A percentile compares a stretch with the other conserved stretches of the same genome.
phyloP scores from a whole-genome alignment of 805 yeast species.

The Wickerhamomyces queroliae region DNA sequence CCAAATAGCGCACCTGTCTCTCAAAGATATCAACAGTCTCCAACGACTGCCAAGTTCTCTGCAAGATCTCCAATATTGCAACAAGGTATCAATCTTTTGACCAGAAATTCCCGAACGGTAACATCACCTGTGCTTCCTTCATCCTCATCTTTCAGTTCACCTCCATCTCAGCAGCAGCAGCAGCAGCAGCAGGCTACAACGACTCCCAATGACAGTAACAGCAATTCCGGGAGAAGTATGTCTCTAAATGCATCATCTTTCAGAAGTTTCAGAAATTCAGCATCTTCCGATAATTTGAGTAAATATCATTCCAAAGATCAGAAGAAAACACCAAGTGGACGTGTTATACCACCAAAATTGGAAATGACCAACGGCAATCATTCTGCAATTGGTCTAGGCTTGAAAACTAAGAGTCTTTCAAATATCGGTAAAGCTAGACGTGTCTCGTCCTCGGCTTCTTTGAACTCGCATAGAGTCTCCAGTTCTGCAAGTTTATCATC shows the following conservation, averaged over 20 bases:
- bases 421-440: conserved; percentile 25
- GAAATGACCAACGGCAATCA: conserved; percentile 25
- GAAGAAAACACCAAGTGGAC: conserved; percentile 35
- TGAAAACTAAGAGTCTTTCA: conserved; percentile 42
- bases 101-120: conserved; percentile 20
- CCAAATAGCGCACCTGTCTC: conserved; percentile 11
- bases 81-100: conserved; percentile 31
- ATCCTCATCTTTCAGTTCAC: conserved; percentile 1
- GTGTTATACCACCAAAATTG: conserved; percentile 40
- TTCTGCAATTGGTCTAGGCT: conserved; percentile 27
- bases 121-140: conserved; percentile 15
- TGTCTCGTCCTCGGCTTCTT: conserved; percentile 18
- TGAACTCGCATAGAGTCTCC: conserved; percentile 19
- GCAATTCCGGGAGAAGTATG: conserved; percentile 24
- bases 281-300: conserved; percentile 21
- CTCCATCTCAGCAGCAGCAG: not conserved
- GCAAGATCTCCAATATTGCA: conserved; percentile 30
- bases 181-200: not conserved
- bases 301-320: conserved; percentile 29
- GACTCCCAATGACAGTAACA: not conserved
- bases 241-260: conserved; percentile 29
- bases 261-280: conserved; percentile 23
- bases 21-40: conserved; percentile 15
- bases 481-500: conserved; percentile 17
- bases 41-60: conserved; percentile 10